These are phyloP conservation scores for Nemania abortiva DNA, from an alignment of 2,329 filamentous ascomycete species.

Conservation along the genomic window DNA sequence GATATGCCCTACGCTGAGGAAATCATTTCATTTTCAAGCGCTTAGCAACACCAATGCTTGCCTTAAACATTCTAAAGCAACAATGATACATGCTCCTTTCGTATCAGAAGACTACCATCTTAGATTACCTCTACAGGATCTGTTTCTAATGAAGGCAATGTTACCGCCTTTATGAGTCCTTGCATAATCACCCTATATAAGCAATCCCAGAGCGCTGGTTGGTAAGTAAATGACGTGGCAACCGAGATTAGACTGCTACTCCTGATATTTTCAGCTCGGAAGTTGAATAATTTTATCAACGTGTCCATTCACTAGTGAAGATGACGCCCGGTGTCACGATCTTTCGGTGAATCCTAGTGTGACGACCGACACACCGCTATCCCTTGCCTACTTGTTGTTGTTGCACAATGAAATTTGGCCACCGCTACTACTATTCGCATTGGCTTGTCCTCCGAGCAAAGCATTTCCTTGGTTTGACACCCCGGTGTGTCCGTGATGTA, in stretches of 20 bases:
- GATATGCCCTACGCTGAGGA: not conserved
- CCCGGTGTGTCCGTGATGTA: too few relatives aligned
- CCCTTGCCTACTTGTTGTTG: too few relatives aligned
- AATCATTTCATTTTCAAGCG: not conserved
- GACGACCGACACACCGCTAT: too few relatives aligned
- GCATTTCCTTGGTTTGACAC: too few relatives aligned
- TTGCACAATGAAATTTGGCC: too few relatives aligned
- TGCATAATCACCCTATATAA: not conserved
- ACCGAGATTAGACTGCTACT: not conserved
- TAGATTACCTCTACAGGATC: not conserved
- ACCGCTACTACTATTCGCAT: too few relatives aligned
- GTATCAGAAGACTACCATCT: too few relatives aligned
- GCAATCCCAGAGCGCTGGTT: not conserved
- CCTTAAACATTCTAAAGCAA: not conserved
- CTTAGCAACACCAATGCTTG: not conserved
- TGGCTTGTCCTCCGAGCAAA: too few relatives aligned
- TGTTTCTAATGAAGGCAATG: not conserved
- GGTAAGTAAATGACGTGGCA: not conserved
- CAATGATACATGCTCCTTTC: not conserved
- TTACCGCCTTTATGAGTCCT: not conserved
- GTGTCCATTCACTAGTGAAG: not conserved
- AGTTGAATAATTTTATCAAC: not conserved
- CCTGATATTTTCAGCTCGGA: not conserved
- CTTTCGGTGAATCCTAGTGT: not conserved
- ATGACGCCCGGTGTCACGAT: not conserved